Conservation (phyloP, 2,329 filamentous ascomycete genomes). For the Cadophora gregata region DNA sequence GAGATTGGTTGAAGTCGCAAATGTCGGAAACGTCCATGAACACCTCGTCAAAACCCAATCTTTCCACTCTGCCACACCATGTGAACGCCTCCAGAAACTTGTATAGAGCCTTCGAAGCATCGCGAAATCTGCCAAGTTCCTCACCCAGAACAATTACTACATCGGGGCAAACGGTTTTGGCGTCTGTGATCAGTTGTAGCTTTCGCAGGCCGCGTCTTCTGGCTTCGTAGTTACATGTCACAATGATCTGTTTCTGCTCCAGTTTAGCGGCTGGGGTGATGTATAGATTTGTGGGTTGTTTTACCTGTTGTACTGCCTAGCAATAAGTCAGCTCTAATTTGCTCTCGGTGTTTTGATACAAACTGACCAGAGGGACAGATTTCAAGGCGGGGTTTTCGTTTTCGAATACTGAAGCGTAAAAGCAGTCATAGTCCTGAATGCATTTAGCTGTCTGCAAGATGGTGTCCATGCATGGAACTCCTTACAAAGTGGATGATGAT, state of each 20-base stretch:
- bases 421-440: constrained; percentile 80
- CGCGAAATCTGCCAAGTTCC: constrained; percentile 82
- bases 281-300: constrained; percentile 14
- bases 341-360: constrained; percentile 53
- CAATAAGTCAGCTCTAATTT: constrained; percentile 31
- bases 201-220: constrained; percentile 77
- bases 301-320: constrained; percentile 45
- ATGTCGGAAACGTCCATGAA: constrained; percentile 78
- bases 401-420: constrained; percentile 89
- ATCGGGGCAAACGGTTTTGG: constrained; percentile 79
- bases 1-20: constrained; percentile 77
- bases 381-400: constrained; percentile 77
- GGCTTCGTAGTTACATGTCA: constrained; percentile 94
- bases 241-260: constrained; percentile 64
- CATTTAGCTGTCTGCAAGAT: constrained; percentile 20
- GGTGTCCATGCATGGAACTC: constrained; percentile 9
- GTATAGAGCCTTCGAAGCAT: constrained; percentile 84
- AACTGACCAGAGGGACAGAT: constrained; percentile 77
- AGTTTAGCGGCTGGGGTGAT: constrained; percentile 55
- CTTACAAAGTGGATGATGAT: constrained; percentile 66
- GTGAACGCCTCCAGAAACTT: constrained; percentile 73
- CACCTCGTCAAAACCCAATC: constrained; percentile 90
- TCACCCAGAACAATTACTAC: constrained; percentile 87
- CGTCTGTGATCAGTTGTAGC: constrained; percentile 84
- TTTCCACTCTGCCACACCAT: constrained; percentile 80